Base-by-base conservation (phyloP, 2,329 filamentous ascomycete species). In the Xylariales sp. region DNA sequence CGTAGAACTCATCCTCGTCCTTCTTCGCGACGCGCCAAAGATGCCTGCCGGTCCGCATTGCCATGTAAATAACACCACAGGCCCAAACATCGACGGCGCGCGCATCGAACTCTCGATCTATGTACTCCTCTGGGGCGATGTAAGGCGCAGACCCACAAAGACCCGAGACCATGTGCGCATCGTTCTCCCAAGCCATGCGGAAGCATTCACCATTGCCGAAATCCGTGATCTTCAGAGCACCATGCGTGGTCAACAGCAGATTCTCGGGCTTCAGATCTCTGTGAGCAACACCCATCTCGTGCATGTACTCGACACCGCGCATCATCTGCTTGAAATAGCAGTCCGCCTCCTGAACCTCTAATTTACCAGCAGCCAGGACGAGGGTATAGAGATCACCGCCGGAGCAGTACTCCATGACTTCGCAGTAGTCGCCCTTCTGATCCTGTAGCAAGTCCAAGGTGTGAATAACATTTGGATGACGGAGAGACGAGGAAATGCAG, bases 251-350 rank as follows among this genome's bases (percentile, higher is more conserved):
- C 42, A 98, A 74, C 1, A 98, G 80, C 10, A 98, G 75, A 53
- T 98, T 98, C 64, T 98, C 93, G 1, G 93, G 93, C 65, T 98
- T 98, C 33, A 98, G 70, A 57, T 98, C 93, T 47, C 93, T 86
- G 62, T 98, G 93, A 10, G 93, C 91, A 19, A 98, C 93, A 43
- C 93, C 93, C 93, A 97, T 98, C 61, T 97, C 91, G 66, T 98
- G 93, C 71, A 98, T 89, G 63, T 98, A 98, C 65, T 97, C 91
- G 39, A 98, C 93, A 47, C 93, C 93, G 43, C 93, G 87, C 91
- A 98, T 97, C 65, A 97, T 82, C 65, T 98, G 93, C 69, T 97
- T 95, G 74, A 98, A 98, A 64, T 93, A 94, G 67, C 93, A 98
- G 62, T 98, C 93, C 46, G 93, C 91, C 65, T 98, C 93, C 46